Evolutionary conservation across 2,329 filamentous ascomycete genomes (phyloP).

Genomic region (Cladobotryum mycophilum): DNA sequence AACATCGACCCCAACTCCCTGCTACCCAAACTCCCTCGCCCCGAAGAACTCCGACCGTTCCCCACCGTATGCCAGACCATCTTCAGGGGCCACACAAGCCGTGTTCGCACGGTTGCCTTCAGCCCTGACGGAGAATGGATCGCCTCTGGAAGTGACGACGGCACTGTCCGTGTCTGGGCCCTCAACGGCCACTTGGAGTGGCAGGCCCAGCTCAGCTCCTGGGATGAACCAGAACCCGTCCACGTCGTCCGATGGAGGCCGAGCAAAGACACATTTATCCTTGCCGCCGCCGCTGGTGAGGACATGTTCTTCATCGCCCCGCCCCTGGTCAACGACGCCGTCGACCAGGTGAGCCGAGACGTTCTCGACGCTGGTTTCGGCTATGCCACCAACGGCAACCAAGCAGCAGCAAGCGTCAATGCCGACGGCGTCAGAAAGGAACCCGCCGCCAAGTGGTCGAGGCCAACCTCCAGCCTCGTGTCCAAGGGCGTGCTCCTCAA

Average conservation of each 20-base stretch:
- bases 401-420: conserved; percentile 29
- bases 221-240: conserved; percentile 58
- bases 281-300: conserved; percentile 80
- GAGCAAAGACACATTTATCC: conserved; percentile 68
- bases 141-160: conserved; percentile 90
- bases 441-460: conserved; percentile 73
- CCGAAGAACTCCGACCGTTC: conserved; percentile 91
- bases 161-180: conserved; percentile 86
- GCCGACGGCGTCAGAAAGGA: conserved; percentile 60
- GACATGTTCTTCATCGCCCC: conserved; percentile 81
- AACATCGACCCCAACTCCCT: conserved; percentile 95
- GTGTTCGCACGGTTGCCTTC: conserved; percentile 76
- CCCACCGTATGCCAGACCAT: conserved; percentile 83
- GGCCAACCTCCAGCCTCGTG: conserved; percentile 67
- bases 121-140: conserved; percentile 82
- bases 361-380: conserved; percentile 87
- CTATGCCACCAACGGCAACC: conserved; percentile 64
- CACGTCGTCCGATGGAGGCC: conserved; percentile 88
- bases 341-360: conserved; percentile 68
- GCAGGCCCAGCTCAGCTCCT: conserved; percentile 70
- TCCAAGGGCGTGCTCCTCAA: conserved; percentile 74
- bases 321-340: conserved; percentile 62
- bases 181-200: conserved; percentile 85
- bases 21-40: conserved; percentile 85
- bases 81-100: conserved; percentile 81